Base-by-base conservation (phyloP, 805 yeast genomes). In the Teunomyces barrocoloradensis region DNA sequence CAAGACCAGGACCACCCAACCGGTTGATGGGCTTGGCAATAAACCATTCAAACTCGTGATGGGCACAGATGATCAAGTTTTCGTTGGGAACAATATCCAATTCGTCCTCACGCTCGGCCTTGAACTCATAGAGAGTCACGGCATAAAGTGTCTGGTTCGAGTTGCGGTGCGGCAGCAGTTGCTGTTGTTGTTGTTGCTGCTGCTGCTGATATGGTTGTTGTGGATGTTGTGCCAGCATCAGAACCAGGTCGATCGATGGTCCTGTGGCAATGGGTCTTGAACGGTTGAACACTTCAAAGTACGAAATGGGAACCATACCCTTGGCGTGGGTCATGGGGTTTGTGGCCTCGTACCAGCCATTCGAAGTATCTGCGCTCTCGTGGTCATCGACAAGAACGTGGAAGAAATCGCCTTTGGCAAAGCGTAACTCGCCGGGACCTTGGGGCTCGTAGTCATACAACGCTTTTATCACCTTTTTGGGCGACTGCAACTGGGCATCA, bases 1-100 rank as follows among this genome's bases (percentile, higher is more conserved):
- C 95, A 40, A 94, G 75, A 1, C 99, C 99, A 0, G 98, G 98
- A 0, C 97, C 99, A 21, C 99, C 98, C 33, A 94, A 73, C 46
- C 97, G 75, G 50, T 92, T 95, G 37, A 94, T 87, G 11, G 97
- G 97, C 64, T 94, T 94, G 4, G 97, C 98, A 50, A 94, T 94
- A 58, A 90, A 91, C 99, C 99, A 94, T 69, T 95, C 99, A 54
- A 76, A 87, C 47, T 89, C 90, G 61, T 92, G 96, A 66, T 92
- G 97, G 2, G 99, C 99, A 68, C 97, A 92, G 10, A 95, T 82
- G 27, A 91, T 87, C 52, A 94, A 78, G 57, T 87, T 85, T 58
- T 94, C 99, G 33, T 97, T 97, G 1, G 87, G 87, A 25, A 66
- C 61, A 2, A 92, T 89, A 53, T 85, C 85, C 53, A 94, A 76